Conservation (phyloP, 2,329 filamentous ascomycete genomes). For the Endothia cerciana region DNA sequence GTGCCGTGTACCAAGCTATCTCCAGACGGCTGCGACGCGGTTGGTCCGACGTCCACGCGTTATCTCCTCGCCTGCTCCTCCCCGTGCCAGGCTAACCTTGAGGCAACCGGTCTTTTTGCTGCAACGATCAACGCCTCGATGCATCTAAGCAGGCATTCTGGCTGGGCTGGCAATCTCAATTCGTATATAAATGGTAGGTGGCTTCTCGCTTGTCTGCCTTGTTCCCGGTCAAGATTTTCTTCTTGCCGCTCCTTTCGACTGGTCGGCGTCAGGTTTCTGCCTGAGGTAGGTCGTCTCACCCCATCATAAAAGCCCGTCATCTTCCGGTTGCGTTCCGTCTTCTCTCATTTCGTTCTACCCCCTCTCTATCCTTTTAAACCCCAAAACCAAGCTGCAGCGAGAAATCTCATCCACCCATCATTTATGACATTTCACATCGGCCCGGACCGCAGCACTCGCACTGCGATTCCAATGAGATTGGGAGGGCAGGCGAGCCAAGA, state of each 20-base stretch:
- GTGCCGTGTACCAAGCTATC: conserved; percentile 3
- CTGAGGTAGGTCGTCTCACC: conserved; percentile 25
- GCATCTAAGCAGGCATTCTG: conserved; percentile 7
- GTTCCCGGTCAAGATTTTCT: conserved; percentile 1
- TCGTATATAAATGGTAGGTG: conserved; percentile 22
- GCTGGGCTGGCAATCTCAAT: neutral
- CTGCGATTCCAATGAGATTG: conserved; percentile 14
- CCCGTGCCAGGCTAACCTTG: conserved; percentile 22
- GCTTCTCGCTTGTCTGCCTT: conserved; percentile 18
- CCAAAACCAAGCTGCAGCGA: neutral
- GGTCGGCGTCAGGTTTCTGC: conserved; percentile 21
- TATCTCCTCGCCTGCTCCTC: conserved; percentile 24
- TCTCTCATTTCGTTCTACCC: neutral
- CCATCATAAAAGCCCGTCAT: neutral
- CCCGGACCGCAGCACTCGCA: neutral
- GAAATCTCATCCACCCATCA: neutral
- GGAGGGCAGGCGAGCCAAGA: conserved; percentile 36
- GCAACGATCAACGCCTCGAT: conserved; percentile 26
- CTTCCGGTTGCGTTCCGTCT: neutral
- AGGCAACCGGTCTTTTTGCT: conserved; percentile 18
- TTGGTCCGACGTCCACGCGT: conserved; percentile 26
- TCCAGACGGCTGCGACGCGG: conserved; percentile 22
- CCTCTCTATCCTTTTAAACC: neutral
- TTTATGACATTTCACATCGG: conserved; percentile 6
- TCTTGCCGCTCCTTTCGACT: conserved; percentile 8